phyloP scores from a whole-genome alignment of 2,329 filamentous ascomycete genomes.

The Aspergillus sojae region DNA sequence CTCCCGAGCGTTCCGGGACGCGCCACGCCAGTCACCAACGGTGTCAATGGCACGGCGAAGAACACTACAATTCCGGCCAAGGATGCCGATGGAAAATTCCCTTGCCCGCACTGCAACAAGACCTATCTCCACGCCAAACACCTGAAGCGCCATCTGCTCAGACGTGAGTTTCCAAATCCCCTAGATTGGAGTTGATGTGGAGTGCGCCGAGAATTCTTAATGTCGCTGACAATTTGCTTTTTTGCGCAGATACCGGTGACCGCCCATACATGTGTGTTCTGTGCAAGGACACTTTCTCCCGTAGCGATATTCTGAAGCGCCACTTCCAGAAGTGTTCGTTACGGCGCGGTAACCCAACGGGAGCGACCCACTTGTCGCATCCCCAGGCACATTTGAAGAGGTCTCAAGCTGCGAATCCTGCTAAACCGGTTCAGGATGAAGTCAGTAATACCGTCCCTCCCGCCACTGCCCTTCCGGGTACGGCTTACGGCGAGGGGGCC shows the following conservation, averaged over 20 bases:
- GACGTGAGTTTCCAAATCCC: constrained; percentile 70
- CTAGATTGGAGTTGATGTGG: not conserved
- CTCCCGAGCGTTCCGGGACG: constrained; percentile 87
- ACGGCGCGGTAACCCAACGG: constrained; percentile 90
- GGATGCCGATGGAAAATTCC: constrained; percentile 96
- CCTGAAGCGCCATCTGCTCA: constrained; percentile 89
- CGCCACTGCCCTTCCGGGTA: constrained; percentile 47
- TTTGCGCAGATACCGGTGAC: constrained; percentile 80
- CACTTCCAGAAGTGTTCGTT: constrained; percentile 99
- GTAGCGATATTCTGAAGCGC: constrained; percentile 96
- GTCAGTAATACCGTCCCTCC: constrained; percentile 48
- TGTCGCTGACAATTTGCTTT: constrained; percentile 29
- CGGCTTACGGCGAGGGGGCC: constrained; percentile 45
- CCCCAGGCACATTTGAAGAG: constrained; percentile 88
- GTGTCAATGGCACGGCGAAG: constrained; percentile 68
- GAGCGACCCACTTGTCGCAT: constrained; percentile 91
- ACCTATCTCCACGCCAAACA: constrained; percentile 98
- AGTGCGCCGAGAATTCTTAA: not conserved
- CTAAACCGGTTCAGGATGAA: constrained; percentile 48
- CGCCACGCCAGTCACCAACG: constrained; percentile 70
- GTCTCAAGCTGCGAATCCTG: constrained; percentile 50
- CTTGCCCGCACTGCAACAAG: constrained; percentile 97
- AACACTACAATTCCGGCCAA: constrained; percentile 85
- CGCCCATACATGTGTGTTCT: constrained; percentile 97
- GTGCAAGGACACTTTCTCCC: constrained; percentile 96